Percentiles rank a stretch among this genome's conserved stretches.
Evolutionary conservation across 768 basidiomycete genomes (phyloP).

Genomic region (Gautieria morchelliformis): DNA sequence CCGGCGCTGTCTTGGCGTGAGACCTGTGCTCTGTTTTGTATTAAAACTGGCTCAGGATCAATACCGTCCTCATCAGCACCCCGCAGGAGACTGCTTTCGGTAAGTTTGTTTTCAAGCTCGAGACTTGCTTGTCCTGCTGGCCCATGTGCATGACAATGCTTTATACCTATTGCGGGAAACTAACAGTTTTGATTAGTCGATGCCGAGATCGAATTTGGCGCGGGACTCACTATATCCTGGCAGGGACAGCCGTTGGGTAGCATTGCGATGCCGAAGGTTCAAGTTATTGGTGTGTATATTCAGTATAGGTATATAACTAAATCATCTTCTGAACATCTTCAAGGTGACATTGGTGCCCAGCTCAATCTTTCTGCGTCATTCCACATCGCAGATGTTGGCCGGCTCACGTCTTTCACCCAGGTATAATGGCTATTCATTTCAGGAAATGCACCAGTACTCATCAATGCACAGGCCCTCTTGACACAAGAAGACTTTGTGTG

Average conservation of each 20-base stretch:
- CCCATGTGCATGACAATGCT: conserved; percentile 42
- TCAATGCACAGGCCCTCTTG: conserved; percentile 34
- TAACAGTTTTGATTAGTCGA: conserved; percentile 33
- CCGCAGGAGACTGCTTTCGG: conserved; percentile 50
- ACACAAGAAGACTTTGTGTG: conserved; percentile 60
- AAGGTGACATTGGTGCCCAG: conserved; percentile 49
- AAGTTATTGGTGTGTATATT: conserved; percentile 27
- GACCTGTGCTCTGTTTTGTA: conserved; percentile 8
- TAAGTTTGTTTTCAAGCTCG: conserved; percentile 19
- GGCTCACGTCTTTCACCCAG: conserved; percentile 58
- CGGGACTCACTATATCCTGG: conserved; percentile 56
- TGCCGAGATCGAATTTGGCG: conserved; percentile 54
- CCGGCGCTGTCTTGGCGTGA: conserved; percentile 45
- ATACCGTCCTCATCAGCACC: conserved; percentile 51
- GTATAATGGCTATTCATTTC: conserved; percentile 17
- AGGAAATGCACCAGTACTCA: neutral
- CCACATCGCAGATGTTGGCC: conserved; percentile 43
- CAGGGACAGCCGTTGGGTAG: conserved; percentile 44
- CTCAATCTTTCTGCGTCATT: conserved; percentile 48
- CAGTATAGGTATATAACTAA: neutral
- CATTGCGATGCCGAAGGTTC: conserved; percentile 50
- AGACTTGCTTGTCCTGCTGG: conserved; percentile 32
- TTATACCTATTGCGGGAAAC: too few species aligned
- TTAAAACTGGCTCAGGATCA: conserved; percentile 31
- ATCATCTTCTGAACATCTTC: neutral